Conservation (phyloP, 106 monocot genomes). For the Dendrobium chrysotoxum region DNA sequence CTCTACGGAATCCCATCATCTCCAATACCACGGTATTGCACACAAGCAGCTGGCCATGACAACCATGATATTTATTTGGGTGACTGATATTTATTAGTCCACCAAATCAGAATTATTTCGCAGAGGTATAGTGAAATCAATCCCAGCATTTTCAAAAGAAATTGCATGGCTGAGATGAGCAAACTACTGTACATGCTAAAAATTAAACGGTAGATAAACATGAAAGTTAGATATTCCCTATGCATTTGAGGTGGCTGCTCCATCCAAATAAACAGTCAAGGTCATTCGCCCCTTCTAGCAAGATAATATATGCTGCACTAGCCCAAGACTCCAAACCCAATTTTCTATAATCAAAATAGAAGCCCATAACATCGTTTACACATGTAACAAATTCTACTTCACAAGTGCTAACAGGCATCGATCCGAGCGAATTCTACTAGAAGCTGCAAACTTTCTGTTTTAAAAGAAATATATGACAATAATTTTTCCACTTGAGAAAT, state of each 20-base stretch:
- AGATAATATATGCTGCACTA: not conserved
- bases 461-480: not conserved
- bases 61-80: too few relatives aligned
- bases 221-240: not conserved
- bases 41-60: too few relatives aligned
- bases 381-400: too few relatives aligned
- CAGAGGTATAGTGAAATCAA: too few relatives aligned
- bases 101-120: too few relatives aligned
- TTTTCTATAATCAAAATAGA: not conserved
- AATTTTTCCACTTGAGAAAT: not conserved
- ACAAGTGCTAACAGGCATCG: not conserved
- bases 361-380: not conserved
- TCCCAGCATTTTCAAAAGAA: too few relatives aligned
- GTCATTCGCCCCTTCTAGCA: not conserved
- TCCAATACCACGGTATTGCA: too few relatives aligned
- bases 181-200: not conserved
- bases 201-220: not conserved
- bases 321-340: not conserved
- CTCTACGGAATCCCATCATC: too few relatives aligned
- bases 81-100: too few relatives aligned
- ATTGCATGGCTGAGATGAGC: too few relatives aligned
- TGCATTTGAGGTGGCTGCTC: not conserved
- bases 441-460: not conserved
- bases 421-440: not conserved
- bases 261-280: not conserved